phyloP scores from a whole-genome alignment of 2,329 filamentous ascomycete genomes.

The Aspergillus latus region DNA sequence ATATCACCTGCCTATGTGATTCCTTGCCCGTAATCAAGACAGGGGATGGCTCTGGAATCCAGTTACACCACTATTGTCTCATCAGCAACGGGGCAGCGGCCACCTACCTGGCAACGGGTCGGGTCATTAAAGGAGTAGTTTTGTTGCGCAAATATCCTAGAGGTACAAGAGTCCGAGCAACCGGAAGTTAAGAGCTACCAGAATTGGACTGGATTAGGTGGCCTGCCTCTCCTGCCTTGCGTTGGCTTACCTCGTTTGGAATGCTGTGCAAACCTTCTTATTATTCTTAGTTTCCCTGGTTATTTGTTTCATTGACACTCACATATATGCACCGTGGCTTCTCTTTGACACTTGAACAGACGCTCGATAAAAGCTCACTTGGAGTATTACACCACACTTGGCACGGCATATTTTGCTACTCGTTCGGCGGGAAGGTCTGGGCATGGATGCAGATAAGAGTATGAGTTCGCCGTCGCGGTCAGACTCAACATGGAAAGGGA shows the following conservation, averaged over 20 bases:
- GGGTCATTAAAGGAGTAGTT: not conserved
- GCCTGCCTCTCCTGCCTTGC: not conserved
- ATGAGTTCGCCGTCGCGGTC: not conserved
- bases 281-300: not conserved
- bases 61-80: conserved; percentile 1
- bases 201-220: not conserved
- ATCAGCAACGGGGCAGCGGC: not conserved
- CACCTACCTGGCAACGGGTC: not conserved
- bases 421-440: not conserved
- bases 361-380: not conserved
- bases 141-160: not conserved
- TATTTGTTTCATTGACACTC: not conserved
- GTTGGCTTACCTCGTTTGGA: not conserved
- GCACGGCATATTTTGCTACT: conserved; percentile 4
- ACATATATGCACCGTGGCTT: not conserved
- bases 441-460: not conserved
- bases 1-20: not conserved
- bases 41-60: not conserved
- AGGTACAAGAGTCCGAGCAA: not conserved
- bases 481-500: not conserved
- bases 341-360: not conserved
- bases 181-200: not conserved
- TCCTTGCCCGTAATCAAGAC: too few species aligned
- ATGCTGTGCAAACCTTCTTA: not conserved
- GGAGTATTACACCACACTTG: not conserved